Evolutionary conservation across 495 filamentous ascomycete genomes (phyloP).

Genomic region (Aspergillus mulundensis): DNA sequence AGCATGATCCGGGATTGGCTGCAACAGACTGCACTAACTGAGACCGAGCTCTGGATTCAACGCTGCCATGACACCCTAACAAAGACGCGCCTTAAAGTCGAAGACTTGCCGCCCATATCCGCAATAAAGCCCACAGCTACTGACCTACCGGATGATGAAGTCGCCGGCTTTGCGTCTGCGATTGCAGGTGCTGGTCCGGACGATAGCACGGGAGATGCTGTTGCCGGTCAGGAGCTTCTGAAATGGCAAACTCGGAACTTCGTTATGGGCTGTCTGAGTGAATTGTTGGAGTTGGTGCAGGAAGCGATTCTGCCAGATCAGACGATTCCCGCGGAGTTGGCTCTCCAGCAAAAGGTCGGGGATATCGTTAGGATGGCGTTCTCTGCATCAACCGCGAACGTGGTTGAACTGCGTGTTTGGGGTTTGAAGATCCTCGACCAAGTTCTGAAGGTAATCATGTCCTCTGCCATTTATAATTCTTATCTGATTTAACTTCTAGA

Average conservation of each 20-base stretch:
- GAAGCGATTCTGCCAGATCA: slow-evolving; percentile 68
- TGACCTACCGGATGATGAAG: slow-evolving; percentile 92
- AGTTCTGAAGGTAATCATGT: slow-evolving; percentile 60
- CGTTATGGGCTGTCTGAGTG: slow-evolving; percentile 85
- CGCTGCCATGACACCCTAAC: slow-evolving; percentile 85
- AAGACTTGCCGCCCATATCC: slow-evolving; percentile 44
- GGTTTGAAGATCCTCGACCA: slow-evolving; percentile 91
- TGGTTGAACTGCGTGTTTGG: slow-evolving; percentile 82
- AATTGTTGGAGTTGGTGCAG: slow-evolving; percentile 69
- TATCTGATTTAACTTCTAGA: slow-evolving; percentile 36
- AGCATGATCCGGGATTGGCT: slow-evolving; percentile 90
- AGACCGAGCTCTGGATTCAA: slow-evolving; percentile 78
- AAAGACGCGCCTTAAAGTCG: slow-evolving; percentile 65
- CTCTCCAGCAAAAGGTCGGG: slow-evolving; percentile 77
- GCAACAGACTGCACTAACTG: slow-evolving; percentile 72
- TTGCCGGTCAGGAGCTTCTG: slow-evolving; percentile 76
- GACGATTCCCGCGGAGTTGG: slow-evolving; percentile 65
- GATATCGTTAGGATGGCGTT: slow-evolving; percentile 98
- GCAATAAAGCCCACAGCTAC: slow-evolving; percentile 51
- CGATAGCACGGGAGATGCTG: slow-evolving; percentile 55
- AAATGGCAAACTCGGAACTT: slow-evolving; percentile 96
- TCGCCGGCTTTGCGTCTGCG: slow-evolving; percentile 83
- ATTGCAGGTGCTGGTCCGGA: slow-evolving; percentile 59
- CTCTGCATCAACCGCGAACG: slow-evolving; percentile 90
- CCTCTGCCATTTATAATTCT: not conserved